Percentiles rank a stretch among this genome's conserved stretches.
Conservation (phyloP, 2,329 filamentous ascomycete species). For the Calonectria naviculata region DNA sequence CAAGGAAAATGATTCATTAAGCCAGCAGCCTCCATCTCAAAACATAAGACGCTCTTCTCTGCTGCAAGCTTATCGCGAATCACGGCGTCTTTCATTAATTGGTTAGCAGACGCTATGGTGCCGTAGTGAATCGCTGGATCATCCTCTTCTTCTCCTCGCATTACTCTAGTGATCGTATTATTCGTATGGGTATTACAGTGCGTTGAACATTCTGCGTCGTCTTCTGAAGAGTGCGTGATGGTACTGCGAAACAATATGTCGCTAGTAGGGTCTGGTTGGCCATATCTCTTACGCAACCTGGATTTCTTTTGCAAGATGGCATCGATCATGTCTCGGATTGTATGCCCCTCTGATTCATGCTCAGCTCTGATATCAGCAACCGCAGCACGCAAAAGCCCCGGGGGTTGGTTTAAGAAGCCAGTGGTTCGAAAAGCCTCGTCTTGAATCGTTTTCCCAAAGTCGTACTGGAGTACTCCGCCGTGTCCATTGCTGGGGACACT, state of each 20-base stretch:
- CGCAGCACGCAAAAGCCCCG: not conserved
- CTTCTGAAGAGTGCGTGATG: not conserved
- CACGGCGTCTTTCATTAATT: not conserved
- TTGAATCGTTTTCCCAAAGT: not conserved
- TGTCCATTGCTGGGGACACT: not conserved
- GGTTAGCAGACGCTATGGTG: not conserved
- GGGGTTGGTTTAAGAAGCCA: not conserved
- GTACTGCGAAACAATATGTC: not conserved
- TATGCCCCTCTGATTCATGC: not conserved
- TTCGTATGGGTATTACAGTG: not conserved
- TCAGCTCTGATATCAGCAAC: not conserved
- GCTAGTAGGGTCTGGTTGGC: not conserved
- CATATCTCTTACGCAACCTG: not conserved
- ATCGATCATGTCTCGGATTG: not conserved
- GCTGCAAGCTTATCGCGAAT: not conserved
- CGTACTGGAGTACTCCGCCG: not conserved
- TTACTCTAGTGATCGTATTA: not conserved
- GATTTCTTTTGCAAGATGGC: not conserved
- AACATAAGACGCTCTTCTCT: not conserved
- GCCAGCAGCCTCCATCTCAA: too few relatives aligned
- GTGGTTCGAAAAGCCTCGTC: not conserved
- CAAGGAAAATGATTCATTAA: too few relatives aligned
- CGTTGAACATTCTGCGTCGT: too few relatives aligned
- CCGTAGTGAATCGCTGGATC: not conserved
- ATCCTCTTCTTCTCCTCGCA: not conserved